Evolutionary conservation across 2,329 filamentous ascomycete species (phyloP), one percentile per base, ranked within the genome.

Genomic region (Calonectria montana): DNA sequence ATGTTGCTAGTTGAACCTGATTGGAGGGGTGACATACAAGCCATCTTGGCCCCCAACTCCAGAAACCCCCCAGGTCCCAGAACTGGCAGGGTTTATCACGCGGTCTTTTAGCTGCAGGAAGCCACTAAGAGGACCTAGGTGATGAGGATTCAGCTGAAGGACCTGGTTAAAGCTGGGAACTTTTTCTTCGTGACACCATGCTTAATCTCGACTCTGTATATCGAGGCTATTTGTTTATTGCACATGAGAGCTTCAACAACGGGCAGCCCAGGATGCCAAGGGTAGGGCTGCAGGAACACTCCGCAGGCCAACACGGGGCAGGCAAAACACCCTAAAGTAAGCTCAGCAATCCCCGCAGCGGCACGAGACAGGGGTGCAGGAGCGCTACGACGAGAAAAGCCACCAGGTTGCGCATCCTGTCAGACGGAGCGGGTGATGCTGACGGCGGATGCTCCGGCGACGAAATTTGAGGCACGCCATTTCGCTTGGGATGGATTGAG

Each of bases 1-100:
- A 35, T 21, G 6, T 15, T 59, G 18, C 35, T 13, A 39, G 53
- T 59, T 59, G 53, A 41, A 59, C 23, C 53, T 59, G 13, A 37
- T 37, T 59, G 37, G 39, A 48, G 50, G 65, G 50, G 41, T 16
- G 35, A 59, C 25, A 57, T 29, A 15, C 35, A 25, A 15, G 37
- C 16, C 25, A 12, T 59, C 47, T 67, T 47, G 41, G 65, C 65
- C 65, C 65, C 65, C 65, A 67, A 67, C 27, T 13, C 41, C 21
- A 25, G 53, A 23, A 37, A 41, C 48, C 21, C 39, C 29, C 55
- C 25, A 50, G 27, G 21, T 37, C 45, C 31, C 37, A 39, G 23
- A 25, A 13, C 39, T 29, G 25, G 27, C 50, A 57, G 48, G 39
- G 21, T 45, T 67, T 23, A 48, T 67, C 50, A 67, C 65, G 65